A percentile compares a stretch with the other conserved stretches of the same genome.
phyloP scores from a whole-genome alignment of 192 early-diverging fungal genomes.

The Spizellomyces sp. region DNA sequence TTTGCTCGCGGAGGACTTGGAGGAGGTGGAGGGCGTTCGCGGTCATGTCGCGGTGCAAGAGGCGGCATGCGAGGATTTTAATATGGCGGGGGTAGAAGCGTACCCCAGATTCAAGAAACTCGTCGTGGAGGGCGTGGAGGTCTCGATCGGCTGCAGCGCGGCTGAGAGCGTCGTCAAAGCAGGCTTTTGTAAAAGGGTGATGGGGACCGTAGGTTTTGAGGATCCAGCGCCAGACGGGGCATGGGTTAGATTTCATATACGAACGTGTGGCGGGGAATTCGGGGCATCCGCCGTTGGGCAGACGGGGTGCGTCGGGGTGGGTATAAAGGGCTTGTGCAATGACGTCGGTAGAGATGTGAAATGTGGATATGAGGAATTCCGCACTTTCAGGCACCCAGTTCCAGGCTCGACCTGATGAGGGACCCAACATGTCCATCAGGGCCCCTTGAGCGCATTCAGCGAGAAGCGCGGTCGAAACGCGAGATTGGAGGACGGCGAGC shows the following conservation, averaged over 20 bases:
- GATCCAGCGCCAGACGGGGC: conserved; percentile 55
- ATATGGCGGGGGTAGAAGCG: conserved; percentile 52
- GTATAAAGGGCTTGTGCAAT: conserved; percentile 37
- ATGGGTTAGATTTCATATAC: conserved; percentile 53
- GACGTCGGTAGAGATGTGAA: conserved; percentile 36
- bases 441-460: conserved; percentile 42
- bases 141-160: conserved; percentile 52
- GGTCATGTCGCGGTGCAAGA: conserved; percentile 59
- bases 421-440: conserved; percentile 54
- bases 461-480: conserved; percentile 24
- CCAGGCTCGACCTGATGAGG: conserved; percentile 40
- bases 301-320: conserved; percentile 4
- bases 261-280: conserved; percentile 52
- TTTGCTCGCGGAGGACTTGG: conserved; percentile 38
- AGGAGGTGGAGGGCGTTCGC: conserved; percentile 52
- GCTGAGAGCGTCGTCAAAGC: conserved; percentile 55
- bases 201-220: conserved; percentile 47
- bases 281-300: conserved; percentile 37
- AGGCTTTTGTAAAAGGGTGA: conserved; percentile 53
- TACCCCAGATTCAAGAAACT: conserved; percentile 48
- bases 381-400: conserved; percentile 39
- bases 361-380: conserved; percentile 36
- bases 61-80: conserved; percentile 56
- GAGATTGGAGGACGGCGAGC: conserved; percentile 33
- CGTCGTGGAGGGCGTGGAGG: conserved; percentile 49